Base-by-base conservation (phyloP, 345 rosid genomes). In the Eucalyptus guilfoylei region DNA sequence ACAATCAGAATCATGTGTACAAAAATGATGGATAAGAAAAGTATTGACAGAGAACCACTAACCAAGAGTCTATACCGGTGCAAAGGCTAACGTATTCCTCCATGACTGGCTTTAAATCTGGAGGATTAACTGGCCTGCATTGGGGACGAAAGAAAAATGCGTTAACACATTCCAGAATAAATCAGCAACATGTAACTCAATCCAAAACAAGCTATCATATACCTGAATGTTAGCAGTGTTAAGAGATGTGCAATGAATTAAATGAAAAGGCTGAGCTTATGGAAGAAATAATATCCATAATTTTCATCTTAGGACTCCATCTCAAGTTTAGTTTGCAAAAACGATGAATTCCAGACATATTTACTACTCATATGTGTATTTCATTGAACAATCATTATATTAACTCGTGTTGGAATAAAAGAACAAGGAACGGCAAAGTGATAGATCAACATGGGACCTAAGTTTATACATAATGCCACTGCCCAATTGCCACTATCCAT, bases 61-160 rank as follows among this genome's bases (percentile, higher is more conserved):
- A 86, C 86, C 5, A 21, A 37, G 28, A 88, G 49, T 89, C 30
- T 87, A 90, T 90, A 92, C 99, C 98, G 92, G 95, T 94, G 93
- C 99, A 96, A 23, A 95, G 96, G 54, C 83, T 89, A 58, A 91
- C 48, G 89, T 97, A 97, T 91, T 96, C 96, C 88, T 97, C 98
- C 99, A 94, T 93, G 67, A 93, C 50, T 72, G 44, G 87, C 90
- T 94, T 94, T 85, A 95, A 94, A 91, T 93, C 92, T 13, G 88
- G 88, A 87, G 98, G 98, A 89, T 89, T 69, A 87, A 88, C 89
- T 80, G 99, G 99, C 99, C 99, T 96, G 93, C 80, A 90, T 86
- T 76, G 83, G 83, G 83, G 45, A 72, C 81, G 37, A 72, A 37
- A 76, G 28, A 24, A 76, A 87, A 40, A 54, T 80, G 14, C 89